Base-by-base conservation (phyloP, 176 grass and related monocot genomes). In the Zoysia pacifica region DNA sequence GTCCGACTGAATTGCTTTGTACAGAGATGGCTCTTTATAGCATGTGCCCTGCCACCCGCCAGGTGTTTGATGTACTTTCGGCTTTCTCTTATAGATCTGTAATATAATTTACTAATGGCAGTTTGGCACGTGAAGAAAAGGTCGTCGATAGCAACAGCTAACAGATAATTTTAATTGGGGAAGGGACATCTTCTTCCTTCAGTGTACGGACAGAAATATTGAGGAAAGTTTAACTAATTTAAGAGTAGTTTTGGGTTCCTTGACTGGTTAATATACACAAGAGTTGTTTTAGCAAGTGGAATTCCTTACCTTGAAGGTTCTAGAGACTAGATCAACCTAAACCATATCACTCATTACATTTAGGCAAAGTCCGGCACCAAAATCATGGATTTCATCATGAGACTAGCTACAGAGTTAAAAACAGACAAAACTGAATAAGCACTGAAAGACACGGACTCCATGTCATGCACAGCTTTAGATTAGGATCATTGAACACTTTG, bases 11-110 rank as follows among this genome's bases (percentile, higher is more conserved):
- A 81, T 73, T 62, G 73, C 73, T 82, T 86, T 90, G 51, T 77
- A 36, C 67, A 82, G 78, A 73, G 67, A 86, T 64, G 79, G 8
- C 73, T 82, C 83, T 74, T 82, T 90, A 63, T 60, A 82, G 83
- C 83, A 86, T 90, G 88, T 86, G 79, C 67, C 20, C 88, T 81
- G 87, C 78, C 79, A 15, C 53, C 77, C 48, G 83, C 79, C 83
- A 86, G 79, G 83, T 82, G 81, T 86, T 73, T 15, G 52, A 69
- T 86, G 83, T 90, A 86, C 88, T 90, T 90, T 89, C 83, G 51
- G 38, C 62, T 74, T 86, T 74, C 88, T 78, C 62, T 55, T 90
- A 82, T 86, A 79, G 79, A 78, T 14, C 79, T 62, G 87, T 81
- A 82, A 83, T 60, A 67, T 74, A 80, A 85, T 76, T 81, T 59